Evolutionary conservation across 768 basidiomycete genomes (phyloP), one percentile per base, ranked within the genome.

Genomic region (Phaeotremella fagi): DNA sequence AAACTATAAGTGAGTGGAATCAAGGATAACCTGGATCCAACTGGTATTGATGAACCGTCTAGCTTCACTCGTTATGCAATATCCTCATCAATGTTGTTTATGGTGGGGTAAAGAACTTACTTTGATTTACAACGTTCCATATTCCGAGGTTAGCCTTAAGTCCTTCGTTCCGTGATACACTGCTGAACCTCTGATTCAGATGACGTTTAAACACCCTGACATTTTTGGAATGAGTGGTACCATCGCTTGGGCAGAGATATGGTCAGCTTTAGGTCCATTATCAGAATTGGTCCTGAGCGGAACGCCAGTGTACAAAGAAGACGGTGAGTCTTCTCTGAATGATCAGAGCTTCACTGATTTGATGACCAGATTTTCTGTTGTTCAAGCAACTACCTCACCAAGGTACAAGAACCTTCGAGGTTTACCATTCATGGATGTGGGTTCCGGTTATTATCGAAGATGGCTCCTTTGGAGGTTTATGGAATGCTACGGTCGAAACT

Each of bases 51-150:
- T 9, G 20, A 43, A 43, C 11, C 42, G n/a, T 43, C 24, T 45
- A 63, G 62, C 57, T 1, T 57, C 59, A 4, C 36, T 63, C 29
- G 50, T 61, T 28, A 61, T 70, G 60, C 53, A 64, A 29, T 70
- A 70, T 35, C 68, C 68, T 9, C 61, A 66, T 45, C 68, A 63
- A 46, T 67, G 67, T 33, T 67, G 59, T 37, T 38, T 73, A 12
- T 73, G 72, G 72, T 73, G 69, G 69, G 69, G 69, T n/a, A 47
- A 53, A 31, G 67, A 73, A 6, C 38, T 71, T 15, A 69, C 66
- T 12, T 45, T 71, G 48, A 60, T 73, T 9, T 73, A 73, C 51
- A 73, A 73, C 46, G 60, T 59, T 16, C 60, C 55, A 2, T 73
- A 73, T 43, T 59, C 70, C 11, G 52, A 60, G 36, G 66, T 67